Conservation (phyloP, 306 rosid species). For the Parietaria judaica region DNA sequence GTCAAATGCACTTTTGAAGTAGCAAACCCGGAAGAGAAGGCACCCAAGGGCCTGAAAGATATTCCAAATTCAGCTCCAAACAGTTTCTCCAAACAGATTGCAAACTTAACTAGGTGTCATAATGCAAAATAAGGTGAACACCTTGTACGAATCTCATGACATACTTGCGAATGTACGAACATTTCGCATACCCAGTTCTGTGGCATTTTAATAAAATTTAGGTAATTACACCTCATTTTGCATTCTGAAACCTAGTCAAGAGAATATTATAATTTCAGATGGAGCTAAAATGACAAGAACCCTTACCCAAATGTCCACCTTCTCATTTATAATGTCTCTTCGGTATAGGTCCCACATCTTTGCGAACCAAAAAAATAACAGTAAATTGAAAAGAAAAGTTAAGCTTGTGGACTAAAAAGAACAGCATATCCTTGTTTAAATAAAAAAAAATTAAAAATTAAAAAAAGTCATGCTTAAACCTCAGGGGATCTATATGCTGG, state of each 20-base stretch:
- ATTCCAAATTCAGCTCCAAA: slow-evolving; percentile 19
- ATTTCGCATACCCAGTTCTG: too few species aligned
- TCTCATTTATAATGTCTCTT: slow-evolving; percentile 82
- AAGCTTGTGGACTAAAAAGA: not conserved
- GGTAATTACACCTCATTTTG: too few species aligned
- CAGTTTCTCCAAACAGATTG: slow-evolving; percentile 5
- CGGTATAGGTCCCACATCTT: slow-evolving; percentile 98
- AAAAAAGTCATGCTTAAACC: slow-evolving; percentile 28
- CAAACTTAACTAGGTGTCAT: too few species aligned
- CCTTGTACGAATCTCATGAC: too few species aligned
- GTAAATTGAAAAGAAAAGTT: not conserved
- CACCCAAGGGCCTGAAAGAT: slow-evolving; percentile 90
- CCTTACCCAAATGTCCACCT: slow-evolving; percentile 94
- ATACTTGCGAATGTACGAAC: too few species aligned
- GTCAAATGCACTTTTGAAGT: slow-evolving; percentile 93
- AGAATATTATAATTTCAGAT: not conserved
- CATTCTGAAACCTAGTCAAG: too few species aligned
- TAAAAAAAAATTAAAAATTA: not conserved
- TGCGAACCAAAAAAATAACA: slow-evolving; percentile 15
- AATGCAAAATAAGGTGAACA: too few species aligned
- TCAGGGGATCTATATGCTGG: slow-evolving; percentile 98
- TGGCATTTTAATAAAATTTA: too few species aligned
- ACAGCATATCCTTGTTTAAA: not conserved
- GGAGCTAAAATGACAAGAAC: slow-evolving; percentile 8
- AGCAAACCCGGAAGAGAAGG: slow-evolving; percentile 93